Evolutionary conservation across 2,329 filamentous ascomycete species (phyloP).

Genomic region (Allantophomopsis cytisporea): DNA sequence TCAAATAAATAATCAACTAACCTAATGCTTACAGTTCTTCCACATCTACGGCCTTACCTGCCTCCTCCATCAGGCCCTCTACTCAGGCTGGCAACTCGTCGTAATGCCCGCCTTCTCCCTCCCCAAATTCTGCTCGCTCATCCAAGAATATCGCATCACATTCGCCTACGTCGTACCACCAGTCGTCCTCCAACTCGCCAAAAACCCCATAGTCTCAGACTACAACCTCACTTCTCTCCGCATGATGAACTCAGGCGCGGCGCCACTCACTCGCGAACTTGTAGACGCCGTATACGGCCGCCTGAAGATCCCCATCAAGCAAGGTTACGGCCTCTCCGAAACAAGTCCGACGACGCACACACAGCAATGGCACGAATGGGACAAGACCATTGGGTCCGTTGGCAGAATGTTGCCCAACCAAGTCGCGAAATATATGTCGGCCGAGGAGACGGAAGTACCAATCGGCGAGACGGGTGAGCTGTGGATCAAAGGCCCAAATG

Average conservation of each 20-base stretch:
- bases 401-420: constrained; percentile 69
- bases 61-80: constrained; percentile 55
- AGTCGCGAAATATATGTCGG: constrained; percentile 66
- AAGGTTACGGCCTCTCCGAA: constrained; percentile 85
- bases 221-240: constrained; percentile 70
- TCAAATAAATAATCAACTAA: constrained; percentile 5
- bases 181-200: constrained; percentile 66
- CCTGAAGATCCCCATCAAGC: constrained; percentile 70
- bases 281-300: constrained; percentile 63
- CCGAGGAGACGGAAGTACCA: constrained; percentile 45
- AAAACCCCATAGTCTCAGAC: constrained; percentile 63
- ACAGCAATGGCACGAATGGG: constrained; percentile 65
- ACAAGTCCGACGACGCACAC: constrained; percentile 69
- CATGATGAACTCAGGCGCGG: constrained; percentile 80
- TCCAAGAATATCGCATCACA: constrained; percentile 64
- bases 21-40: background rate
- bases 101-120: constrained; percentile 75
- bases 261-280: constrained; percentile 70
- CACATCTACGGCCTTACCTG: constrained; percentile 44
- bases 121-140: constrained; percentile 60
- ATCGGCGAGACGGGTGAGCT: constrained; percentile 56
- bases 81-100: constrained; percentile 50
- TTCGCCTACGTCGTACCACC: constrained; percentile 77
- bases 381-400: constrained; percentile 61
- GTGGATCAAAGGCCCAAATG: constrained; percentile 67